Base-by-base conservation (phyloP, 2,329 filamentous ascomycete species). In the Fusarium verrucosum region DNA sequence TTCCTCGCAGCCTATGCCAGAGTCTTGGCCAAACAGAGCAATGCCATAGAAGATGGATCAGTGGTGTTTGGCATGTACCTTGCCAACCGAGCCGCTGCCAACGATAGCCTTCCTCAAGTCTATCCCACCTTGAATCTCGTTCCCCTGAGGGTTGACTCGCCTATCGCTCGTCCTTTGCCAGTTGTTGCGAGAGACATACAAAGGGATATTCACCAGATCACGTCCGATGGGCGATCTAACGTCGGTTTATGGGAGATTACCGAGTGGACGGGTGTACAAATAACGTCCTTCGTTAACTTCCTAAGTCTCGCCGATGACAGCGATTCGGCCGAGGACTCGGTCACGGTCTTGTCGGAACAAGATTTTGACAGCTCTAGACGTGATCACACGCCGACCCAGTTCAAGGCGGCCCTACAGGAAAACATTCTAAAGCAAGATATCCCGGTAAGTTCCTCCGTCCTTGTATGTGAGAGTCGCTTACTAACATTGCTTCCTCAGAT, bases 201-300 rank as follows among this genome's bases (percentile, higher is more conserved):
- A 71, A 69, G 70, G 1, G 91, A 96, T 69, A 76, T 97, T 1
- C 79, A 84, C 32, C 73, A 79, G 5, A 89, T 97, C 32, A 83
- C 66, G 11, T 55, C 58, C 82, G 19, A 81, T 67, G 23, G 76
- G 77, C 3, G 83, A 81, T 42, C 87, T 87, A 70, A 82, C 2
- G 87, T 87, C 0, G 87, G 87, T 2, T 78, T 97, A 2, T 86
- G 85, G 78, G 89, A 96, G 73, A 88, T 97, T 33, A 76, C 81
- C 19, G 75, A 82, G 16, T 97, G 92, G 92, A 94, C 91, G 0
- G 90, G 89, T 0, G 77, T 92, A 3, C 80, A 76, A 50, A 75
- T 96, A 2, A 85, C 91, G 67, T 87, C 85, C 0, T 94, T 92
- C 77, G 87, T 97, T 69, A 97, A 97, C 74, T 95, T 96, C 65